Conservation (phyloP, 352 stramenopile species). For the Phytopythium oedochilum region DNA sequence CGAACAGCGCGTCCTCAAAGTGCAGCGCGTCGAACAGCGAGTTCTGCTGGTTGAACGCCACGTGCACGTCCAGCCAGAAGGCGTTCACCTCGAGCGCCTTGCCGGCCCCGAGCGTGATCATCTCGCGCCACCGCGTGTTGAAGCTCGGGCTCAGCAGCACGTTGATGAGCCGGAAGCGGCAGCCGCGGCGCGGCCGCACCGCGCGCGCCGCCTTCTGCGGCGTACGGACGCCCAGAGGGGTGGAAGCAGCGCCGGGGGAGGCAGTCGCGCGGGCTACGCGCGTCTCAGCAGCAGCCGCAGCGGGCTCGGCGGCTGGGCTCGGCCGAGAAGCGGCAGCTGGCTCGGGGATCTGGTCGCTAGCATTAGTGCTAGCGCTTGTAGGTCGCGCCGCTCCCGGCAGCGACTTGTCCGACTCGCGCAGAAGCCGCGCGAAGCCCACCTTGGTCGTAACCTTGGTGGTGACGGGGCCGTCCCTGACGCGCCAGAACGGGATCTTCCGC, state of each 20-base stretch:
- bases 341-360: not conserved
- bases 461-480: constrained; percentile 1
- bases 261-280: no score
- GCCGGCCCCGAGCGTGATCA: constrained; percentile 14
- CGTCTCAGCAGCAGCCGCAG: not conserved
- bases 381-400: not conserved
- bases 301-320: not conserved
- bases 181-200: constrained; percentile 39
- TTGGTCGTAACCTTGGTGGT: constrained; percentile 18
- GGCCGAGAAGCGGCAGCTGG: not conserved
- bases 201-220: not conserved
- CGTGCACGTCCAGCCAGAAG: constrained; percentile 61
- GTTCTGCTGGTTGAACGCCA: constrained; percentile 41
- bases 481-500: constrained; percentile 11
- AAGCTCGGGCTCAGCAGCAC: constrained; percentile 58
- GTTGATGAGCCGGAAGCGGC: constrained; percentile 69
- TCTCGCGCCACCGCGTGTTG: constrained; percentile 43
- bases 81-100: constrained; percentile 25
- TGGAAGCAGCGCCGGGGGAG: not conserved
- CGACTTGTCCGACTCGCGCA: constrained; percentile 33
- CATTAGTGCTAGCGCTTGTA: no score
- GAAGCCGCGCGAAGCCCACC: constrained; percentile 17
- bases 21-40: constrained; percentile 45
- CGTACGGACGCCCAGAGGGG: not conserved
- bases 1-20: constrained; percentile 61